Conservation (phyloP, 2,329 filamentous ascomycete species). For the Cercospora berteroae region DNA sequence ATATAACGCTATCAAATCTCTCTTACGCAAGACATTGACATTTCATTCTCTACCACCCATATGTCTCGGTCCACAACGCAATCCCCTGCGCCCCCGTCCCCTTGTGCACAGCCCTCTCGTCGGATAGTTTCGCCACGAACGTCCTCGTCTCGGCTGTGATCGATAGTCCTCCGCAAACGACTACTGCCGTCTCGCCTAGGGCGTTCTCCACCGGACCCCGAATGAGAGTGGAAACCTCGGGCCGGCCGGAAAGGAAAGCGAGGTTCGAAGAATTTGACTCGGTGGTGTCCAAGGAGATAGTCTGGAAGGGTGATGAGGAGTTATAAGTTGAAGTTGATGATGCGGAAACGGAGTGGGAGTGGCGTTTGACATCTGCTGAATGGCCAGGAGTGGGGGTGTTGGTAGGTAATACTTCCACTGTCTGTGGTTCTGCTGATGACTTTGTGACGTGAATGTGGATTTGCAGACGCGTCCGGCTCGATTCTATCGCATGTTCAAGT, state of each 20-base stretch:
- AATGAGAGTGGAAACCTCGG: conserved; percentile 53
- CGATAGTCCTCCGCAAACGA: conserved; percentile 60
- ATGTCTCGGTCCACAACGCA: conserved; percentile 59
- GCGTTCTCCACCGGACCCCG: conserved; percentile 57
- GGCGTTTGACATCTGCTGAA: background rate
- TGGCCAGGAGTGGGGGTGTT: background rate
- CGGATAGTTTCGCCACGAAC: conserved; percentile 56
- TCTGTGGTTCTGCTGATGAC: background rate
- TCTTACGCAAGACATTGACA: background rate
- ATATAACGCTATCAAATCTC: background rate
- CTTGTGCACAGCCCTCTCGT: conserved; percentile 66
- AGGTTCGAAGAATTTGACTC: conserved; percentile 17
- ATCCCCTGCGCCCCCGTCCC: conserved; percentile 65
- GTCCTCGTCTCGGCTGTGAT: conserved; percentile 56
- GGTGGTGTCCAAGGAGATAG: background rate
- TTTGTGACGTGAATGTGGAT: conserved; percentile 55
- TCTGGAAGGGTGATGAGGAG: background rate
- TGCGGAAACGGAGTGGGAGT: background rate
- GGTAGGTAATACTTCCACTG: background rate
- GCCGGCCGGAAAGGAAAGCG: conserved; percentile 48
- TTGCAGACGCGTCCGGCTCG: conserved; percentile 47
- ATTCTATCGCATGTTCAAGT: conserved; percentile 17
- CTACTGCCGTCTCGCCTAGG: conserved; percentile 60
- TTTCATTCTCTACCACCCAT: conserved; percentile 43
- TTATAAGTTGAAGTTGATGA: background rate